These are phyloP conservation scores for Cystobasidium onofrii DNA, from an alignment of 768 basidiomycete species.

Conservation along the genomic window DNA sequence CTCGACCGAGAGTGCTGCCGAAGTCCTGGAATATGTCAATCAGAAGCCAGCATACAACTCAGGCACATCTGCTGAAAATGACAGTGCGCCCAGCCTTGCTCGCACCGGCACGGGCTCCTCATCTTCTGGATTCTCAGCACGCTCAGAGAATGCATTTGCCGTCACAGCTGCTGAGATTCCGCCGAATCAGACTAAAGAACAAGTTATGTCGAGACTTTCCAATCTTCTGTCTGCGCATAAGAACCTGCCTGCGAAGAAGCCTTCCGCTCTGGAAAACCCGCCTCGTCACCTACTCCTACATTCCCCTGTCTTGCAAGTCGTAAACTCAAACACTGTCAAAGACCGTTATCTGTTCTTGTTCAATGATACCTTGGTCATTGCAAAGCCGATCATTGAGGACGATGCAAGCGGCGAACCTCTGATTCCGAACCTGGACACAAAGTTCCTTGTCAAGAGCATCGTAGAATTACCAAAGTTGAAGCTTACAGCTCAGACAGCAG, in stretches of 20 bases:
- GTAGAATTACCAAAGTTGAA: slow-evolving; percentile 56
- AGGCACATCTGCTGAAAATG: background rate
- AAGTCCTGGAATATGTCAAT: background rate
- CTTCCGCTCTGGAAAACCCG: slow-evolving; percentile 68
- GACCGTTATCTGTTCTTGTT: slow-evolving; percentile 96
- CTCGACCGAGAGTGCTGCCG: background rate
- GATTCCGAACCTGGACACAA: slow-evolving; percentile 55
- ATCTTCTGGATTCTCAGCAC: background rate
- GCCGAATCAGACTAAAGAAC: background rate
- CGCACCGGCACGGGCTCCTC: slow-evolving; percentile 1
- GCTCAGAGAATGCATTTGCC: background rate
- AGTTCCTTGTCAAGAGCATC: slow-evolving; percentile 81
- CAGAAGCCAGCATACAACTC: background rate
- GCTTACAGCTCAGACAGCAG: slow-evolving; percentile 40
- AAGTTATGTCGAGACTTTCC: slow-evolving; percentile 22
- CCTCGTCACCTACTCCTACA: slow-evolving; percentile 76
- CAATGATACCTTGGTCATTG: slow-evolving; percentile 83
- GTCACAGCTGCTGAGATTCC: background rate
- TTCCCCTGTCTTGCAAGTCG: slow-evolving; percentile 83
- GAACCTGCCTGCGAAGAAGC: slow-evolving; percentile 42
- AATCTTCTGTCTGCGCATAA: slow-evolving; percentile 26
- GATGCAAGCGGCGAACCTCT: slow-evolving; percentile 51
- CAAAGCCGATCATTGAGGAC: slow-evolving; percentile 73
- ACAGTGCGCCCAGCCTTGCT: slow-evolving; percentile 6
- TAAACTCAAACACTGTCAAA: slow-evolving; percentile 86